These are phyloP conservation scores for Ustanciosporium gigantosporum DNA, from an alignment of 1,284 basidiomycete genomes.

Conservation along the genomic window DNA sequence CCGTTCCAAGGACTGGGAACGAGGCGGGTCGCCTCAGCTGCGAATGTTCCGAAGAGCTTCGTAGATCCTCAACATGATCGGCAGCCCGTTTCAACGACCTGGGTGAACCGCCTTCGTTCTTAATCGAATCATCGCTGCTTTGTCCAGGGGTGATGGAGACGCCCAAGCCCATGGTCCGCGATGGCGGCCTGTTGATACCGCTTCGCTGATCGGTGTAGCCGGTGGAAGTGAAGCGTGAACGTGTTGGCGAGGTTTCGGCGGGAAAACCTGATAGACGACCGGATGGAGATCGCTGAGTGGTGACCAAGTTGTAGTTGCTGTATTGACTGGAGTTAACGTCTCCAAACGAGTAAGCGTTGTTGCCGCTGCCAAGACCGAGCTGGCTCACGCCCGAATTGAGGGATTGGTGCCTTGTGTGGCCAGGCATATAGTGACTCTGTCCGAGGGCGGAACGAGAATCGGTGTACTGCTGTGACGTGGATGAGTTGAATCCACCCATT, in stretches of 20 bases:
- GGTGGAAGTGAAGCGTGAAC: slow-evolving; percentile 28
- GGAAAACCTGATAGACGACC: slow-evolving; percentile 12
- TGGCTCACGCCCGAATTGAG: slow-evolving; percentile 30
- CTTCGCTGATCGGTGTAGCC: slow-evolving; percentile 27
- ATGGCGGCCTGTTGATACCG: slow-evolving; percentile 8
- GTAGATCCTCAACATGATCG: slow-evolving; percentile 28
- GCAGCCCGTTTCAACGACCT: slow-evolving; percentile 38
- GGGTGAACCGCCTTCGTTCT: slow-evolving; percentile 19
- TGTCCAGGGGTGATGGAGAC: slow-evolving; percentile 11
- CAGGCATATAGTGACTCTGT: slow-evolving; percentile 11
- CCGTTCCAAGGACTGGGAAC: slow-evolving; percentile 30
- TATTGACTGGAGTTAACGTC: slow-evolving; percentile 23
- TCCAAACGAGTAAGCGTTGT: slow-evolving; percentile 19
- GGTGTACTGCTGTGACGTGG: slow-evolving; percentile 21
- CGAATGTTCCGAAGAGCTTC: slow-evolving; percentile 17
- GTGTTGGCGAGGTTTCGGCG: slow-evolving; percentile 23
- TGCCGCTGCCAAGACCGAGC: slow-evolving; percentile 16
- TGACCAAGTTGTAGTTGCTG: slow-evolving; percentile 36
- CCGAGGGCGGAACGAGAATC: slow-evolving; percentile 6
- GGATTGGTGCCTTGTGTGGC: slow-evolving; percentile 29
- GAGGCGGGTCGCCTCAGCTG: slow-evolving; percentile 34
- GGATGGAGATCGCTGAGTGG: slow-evolving; percentile 21
- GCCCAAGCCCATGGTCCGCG: slow-evolving; percentile 26
- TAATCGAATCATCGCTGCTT: slow-evolving; percentile 26
- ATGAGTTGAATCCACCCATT: slow-evolving; percentile 18